A percentile compares a stretch with the other conserved stretches of the same genome.
Evolutionary conservation across 2,329 filamentous ascomycete genomes (phyloP).

Genomic region (Paracorniculantispora psalliotae): DNA sequence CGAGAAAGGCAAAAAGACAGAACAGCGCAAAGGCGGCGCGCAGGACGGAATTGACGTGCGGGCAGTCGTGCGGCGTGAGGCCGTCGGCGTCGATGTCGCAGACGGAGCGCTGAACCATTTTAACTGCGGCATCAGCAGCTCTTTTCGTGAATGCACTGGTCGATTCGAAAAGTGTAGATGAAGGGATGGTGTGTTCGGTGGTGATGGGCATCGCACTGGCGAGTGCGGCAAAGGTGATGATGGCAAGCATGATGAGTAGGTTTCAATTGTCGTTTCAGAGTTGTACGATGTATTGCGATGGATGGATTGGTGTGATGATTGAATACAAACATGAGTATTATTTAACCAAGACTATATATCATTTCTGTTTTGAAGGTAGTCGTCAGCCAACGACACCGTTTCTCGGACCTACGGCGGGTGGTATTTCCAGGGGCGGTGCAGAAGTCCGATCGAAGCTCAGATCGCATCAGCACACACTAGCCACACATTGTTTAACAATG

Average conservation of each 20-base stretch:
- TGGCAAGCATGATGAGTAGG: not conserved
- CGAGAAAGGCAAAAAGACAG: conserved; percentile 1
- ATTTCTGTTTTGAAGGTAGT: no score
- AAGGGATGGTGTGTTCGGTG: not conserved
- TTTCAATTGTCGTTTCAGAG: no score
- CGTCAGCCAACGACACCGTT: not conserved
- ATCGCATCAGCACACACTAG: not conserved
- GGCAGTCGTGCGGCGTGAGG: not conserved
- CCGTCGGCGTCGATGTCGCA: not conserved
- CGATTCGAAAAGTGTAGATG: not conserved
- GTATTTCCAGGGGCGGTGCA: not conserved
- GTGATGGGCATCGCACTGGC: conserved; percentile 9
- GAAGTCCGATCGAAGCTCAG: not conserved
- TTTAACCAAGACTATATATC: not conserved
- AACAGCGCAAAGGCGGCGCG: conserved; percentile 5
- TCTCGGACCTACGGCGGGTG: not conserved
- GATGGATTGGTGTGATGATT: not conserved
- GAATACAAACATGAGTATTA: no score
- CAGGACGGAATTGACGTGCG: not conserved
- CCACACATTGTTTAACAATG: no score
- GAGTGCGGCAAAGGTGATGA: conserved; percentile 5
- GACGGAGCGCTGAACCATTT: not conserved
- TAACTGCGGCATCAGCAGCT: not conserved
- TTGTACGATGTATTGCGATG: not conserved
- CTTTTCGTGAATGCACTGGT: rapidly evolving